These are phyloP conservation scores for Aspergillus phoenicis DNA, from an alignment of 2,329 filamentous ascomycete genomes.

Conservation along the genomic window DNA sequence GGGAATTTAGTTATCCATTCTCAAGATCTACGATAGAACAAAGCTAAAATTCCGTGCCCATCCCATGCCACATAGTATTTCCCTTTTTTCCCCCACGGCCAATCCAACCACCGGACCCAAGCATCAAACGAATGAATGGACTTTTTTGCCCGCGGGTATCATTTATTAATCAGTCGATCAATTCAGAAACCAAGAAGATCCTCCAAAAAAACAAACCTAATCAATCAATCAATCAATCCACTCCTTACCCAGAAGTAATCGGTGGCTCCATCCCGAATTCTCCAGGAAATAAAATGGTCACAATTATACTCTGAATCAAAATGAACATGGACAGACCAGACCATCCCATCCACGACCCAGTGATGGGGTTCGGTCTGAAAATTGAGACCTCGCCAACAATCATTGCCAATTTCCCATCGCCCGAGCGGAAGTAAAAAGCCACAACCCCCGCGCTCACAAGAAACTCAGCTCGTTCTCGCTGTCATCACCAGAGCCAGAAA, in stretches of 20 bases:
- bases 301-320: not conserved
- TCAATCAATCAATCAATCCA: not conserved
- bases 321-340: too few relatives aligned
- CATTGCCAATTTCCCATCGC: not conserved
- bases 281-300: not conserved
- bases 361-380: not conserved
- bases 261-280: not conserved
- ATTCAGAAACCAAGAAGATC: not conserved
- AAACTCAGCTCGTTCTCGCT: slow-evolving; percentile 46
- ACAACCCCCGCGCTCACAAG: slow-evolving; percentile 22
- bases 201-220: not conserved
- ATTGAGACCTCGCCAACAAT: not conserved
- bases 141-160: not conserved
- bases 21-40: too few relatives aligned
- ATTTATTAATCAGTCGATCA: not conserved
- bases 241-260: not conserved
- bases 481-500: slow-evolving; percentile 34
- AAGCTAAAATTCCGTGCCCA: not conserved
- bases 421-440: not conserved
- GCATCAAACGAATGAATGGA: not conserved
- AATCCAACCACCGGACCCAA: not conserved
- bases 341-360: not conserved
- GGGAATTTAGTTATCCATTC: too few relatives aligned
- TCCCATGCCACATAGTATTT: not conserved
- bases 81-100: not conserved